These are phyloP conservation scores for Mycena galericulata DNA, from an alignment of 768 basidiomycete genomes.

Conservation along the genomic window DNA sequence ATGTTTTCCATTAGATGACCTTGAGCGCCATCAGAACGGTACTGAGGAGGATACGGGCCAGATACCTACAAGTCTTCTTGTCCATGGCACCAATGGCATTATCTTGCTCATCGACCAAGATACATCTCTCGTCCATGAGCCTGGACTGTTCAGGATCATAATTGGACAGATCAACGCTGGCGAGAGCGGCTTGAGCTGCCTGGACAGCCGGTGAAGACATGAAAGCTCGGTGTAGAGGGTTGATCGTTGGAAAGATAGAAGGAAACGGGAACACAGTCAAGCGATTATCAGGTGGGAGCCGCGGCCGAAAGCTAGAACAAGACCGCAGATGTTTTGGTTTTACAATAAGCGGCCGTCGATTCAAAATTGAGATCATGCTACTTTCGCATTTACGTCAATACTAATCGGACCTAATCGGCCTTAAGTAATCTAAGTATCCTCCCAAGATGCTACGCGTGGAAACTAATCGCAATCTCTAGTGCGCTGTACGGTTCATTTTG, in stretches of 20 bases:
- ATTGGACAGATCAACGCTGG: conserved; percentile 79
- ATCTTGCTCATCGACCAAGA: conserved; percentile 91
- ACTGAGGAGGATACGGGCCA: conserved; percentile 10
- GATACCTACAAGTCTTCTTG: conserved; percentile 92
- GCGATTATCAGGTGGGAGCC: background rate
- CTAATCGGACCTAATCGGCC: background rate
- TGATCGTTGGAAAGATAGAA: background rate
- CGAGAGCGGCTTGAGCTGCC: conserved; percentile 73
- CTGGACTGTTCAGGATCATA: conserved; percentile 95
- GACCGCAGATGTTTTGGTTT: background rate
- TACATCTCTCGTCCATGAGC: conserved; percentile 96
- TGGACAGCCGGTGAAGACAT: conserved; percentile 73
- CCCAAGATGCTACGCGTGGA: conserved; percentile 22
- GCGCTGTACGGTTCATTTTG: conserved; percentile 72
- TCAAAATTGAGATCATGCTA: background rate
- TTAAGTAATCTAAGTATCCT: background rate
- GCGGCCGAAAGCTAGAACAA: background rate
- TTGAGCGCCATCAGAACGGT: conserved; percentile 44
- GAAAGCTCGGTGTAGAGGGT: conserved; percentile 1
- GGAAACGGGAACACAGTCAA: background rate
- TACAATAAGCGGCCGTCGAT: background rate
- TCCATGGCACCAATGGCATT: conserved; percentile 86
- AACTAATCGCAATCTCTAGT: conserved; percentile 54
- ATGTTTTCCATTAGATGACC: conserved; percentile 99
- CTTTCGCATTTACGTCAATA: background rate